These are phyloP conservation scores for Sporisorium iseilematis-ciliati DNA, from an alignment of 1,284 basidiomycete genomes.

Conservation along the genomic window DNA sequence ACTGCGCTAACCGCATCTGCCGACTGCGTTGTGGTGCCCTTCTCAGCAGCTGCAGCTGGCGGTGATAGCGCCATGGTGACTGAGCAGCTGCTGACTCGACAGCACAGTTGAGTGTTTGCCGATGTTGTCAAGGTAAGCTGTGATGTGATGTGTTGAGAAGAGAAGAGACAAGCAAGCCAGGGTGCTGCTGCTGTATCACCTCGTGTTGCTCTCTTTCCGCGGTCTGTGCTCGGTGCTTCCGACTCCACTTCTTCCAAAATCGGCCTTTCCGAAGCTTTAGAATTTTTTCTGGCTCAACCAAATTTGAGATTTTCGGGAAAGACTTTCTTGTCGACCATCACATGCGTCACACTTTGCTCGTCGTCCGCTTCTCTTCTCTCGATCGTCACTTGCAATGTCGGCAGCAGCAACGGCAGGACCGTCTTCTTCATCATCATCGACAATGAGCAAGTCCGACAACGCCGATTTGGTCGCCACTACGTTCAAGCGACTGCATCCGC, in stretches of 20 bases:
- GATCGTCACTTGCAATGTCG: conserved; percentile 25
- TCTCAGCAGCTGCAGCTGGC: conserved; percentile 14
- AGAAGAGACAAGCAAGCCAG: neutral
- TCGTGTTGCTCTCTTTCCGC: neutral
- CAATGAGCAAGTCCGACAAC: neutral
- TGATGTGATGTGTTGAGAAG: conserved; percentile 2
- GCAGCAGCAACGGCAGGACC: conserved; percentile 11
- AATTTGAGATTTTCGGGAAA: neutral
- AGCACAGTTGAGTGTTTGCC: neutral
- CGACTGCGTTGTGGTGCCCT: conserved; percentile 1
- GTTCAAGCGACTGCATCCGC: conserved; percentile 56
- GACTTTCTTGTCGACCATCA: conserved; percentile 3
- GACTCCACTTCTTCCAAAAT: conserved; percentile 31
- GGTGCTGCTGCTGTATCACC: conserved; percentile 16
- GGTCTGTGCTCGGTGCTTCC: conserved; percentile 30
- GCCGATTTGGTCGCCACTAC: conserved; percentile 46
- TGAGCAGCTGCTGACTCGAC: conserved; percentile 1
- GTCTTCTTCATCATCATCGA: conserved; percentile 1
- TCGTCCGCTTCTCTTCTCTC: neutral
- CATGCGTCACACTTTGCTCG: neutral
- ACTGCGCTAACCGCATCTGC: conserved; percentile 31
- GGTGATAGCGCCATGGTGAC: conserved; percentile 27
- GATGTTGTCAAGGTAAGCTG: neutral
- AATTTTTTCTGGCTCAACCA: conserved; percentile 9
- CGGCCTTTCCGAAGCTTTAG: conserved; percentile 18